Evolutionary conservation across 164 flowering plant species (phyloP).

Genomic region (Stephania japonica): DNA sequence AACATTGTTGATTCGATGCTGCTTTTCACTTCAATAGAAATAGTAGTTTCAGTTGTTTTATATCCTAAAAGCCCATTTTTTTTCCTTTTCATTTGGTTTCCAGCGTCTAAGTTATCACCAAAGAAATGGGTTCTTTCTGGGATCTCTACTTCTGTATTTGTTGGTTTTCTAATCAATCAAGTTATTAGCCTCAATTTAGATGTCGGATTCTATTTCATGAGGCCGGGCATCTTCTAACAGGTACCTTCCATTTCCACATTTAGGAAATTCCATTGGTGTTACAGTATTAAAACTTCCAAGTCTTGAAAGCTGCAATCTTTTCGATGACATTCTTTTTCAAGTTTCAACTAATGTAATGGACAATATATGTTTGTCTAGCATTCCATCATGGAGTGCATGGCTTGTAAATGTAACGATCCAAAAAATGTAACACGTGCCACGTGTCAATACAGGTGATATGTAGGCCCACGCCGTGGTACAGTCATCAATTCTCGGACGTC

Average conservation of each 20-base stretch:
- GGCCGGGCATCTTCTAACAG: slow-evolving; percentile 93
- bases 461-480: no score
- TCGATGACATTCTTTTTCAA: background rate
- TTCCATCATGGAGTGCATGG: background rate
- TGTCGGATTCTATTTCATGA: slow-evolving; percentile 91
- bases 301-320: background rate
- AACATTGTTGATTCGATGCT: no score
- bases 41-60: no score
- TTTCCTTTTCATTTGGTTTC: slow-evolving; percentile 5
- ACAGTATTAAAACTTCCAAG: no score
- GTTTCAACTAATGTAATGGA: background rate
- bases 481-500: no score
- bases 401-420: no score
- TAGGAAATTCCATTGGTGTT: no score
- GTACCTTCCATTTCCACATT: slow-evolving; percentile 20
- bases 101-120: slow-evolving; percentile 79
- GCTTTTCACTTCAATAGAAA: no score
- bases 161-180: slow-evolving; percentile 63
- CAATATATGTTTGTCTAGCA: background rate
- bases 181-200: slow-evolving; percentile 88
- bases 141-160: slow-evolving; percentile 45
- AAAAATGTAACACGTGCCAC: no score
- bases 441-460: no score
- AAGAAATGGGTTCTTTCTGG: slow-evolving; percentile 96
- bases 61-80: background rate